Conservation (phyloP, 2,329 filamentous ascomycete genomes). For the Xylariaceae sp. region DNA sequence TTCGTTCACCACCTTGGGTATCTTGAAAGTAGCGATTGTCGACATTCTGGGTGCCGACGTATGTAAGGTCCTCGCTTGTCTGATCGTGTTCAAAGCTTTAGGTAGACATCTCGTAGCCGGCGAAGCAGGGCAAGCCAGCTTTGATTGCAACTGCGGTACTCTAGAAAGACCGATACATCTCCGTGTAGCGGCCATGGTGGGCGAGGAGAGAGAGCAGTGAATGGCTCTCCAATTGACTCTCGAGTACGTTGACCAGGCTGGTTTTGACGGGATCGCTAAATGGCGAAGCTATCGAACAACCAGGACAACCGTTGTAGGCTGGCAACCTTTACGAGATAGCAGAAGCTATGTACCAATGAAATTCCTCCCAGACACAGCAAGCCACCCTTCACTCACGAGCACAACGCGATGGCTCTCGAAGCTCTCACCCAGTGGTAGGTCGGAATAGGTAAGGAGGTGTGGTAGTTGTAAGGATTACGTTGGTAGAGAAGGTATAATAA, state of each 20-base stretch:
- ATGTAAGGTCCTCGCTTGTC: conserved; percentile 20
- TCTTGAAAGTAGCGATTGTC: conserved; percentile 79
- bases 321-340: background rate
- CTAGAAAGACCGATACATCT: conserved; percentile 20
- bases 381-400: too few species aligned
- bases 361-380: background rate
- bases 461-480: too few species aligned
- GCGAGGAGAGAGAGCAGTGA: background rate
- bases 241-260: too few species aligned
- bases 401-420: too few species aligned
- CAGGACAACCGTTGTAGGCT: background rate
- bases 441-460: too few species aligned
- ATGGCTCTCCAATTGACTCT: too few species aligned
- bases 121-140: conserved; percentile 1
- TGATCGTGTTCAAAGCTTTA: conserved; percentile 7
- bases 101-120: conserved; percentile 6
- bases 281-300: too few species aligned
- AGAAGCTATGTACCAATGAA: background rate
- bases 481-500: too few species aligned
- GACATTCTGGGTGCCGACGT: conserved; percentile 34
- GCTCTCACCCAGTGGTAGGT: too few species aligned
- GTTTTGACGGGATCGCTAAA: background rate
- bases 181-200: conserved; percentile 18
- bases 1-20: conserved; percentile 84
- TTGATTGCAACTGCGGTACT: conserved; percentile 14